Conservation (phyloP, 306 rosid species). For the Rubus parviflorus region DNA sequence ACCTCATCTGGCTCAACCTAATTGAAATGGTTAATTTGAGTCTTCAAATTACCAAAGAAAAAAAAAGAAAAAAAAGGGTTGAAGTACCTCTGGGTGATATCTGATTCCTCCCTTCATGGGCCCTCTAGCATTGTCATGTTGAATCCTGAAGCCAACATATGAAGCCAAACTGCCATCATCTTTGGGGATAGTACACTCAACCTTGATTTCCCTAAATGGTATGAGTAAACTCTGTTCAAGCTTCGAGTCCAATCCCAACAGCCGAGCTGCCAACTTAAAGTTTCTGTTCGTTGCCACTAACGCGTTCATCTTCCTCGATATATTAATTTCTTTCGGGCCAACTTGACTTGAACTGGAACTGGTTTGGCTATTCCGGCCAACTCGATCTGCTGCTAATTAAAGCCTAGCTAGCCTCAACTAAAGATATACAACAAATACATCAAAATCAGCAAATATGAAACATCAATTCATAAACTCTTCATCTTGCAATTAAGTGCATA, state of each 20-base stretch:
- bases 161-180: slow-evolving; percentile 86
- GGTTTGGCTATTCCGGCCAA: not conserved
- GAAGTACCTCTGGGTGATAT: slow-evolving; percentile 91
- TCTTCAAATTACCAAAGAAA: not conserved
- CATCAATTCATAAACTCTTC: too few relatives aligned
- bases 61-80: not conserved
- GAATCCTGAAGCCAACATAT: slow-evolving; percentile 87
- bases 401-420: too few relatives aligned
- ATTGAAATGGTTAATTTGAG: too few relatives aligned
- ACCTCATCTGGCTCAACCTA: slow-evolving; percentile 99
- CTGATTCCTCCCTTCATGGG: slow-evolving; percentile 99
- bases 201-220: slow-evolving; percentile 98
- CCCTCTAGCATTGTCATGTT: slow-evolving; percentile 99
- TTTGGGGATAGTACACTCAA: slow-evolving; percentile 92
- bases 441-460: not conserved
- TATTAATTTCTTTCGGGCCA: not conserved
- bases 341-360: not conserved
- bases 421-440: not conserved
- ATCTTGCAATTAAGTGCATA: too few relatives aligned
- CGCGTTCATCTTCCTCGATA: slow-evolving; percentile 62
- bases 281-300: slow-evolving; percentile 94
- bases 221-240: slow-evolving; percentile 88
- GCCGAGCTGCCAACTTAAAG: slow-evolving; percentile 84
- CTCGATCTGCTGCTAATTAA: too few relatives aligned
- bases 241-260: slow-evolving; percentile 87